Evolutionary conservation across 139 green algal species (phyloP).

Genomic region (Chlorella sp.): DNA sequence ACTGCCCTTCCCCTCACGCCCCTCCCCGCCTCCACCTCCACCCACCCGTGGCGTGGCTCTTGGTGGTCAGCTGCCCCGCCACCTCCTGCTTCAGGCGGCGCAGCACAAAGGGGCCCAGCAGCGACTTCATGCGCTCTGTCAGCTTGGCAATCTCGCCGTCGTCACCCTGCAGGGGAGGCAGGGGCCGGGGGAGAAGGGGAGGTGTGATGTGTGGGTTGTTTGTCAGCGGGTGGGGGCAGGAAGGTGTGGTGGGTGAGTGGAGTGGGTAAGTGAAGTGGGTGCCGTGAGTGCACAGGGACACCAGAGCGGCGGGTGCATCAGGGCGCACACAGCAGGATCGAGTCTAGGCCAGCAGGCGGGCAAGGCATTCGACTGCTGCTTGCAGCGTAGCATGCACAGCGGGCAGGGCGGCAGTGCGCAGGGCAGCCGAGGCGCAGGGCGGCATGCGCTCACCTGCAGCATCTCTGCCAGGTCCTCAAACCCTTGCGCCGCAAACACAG

Average conservation of each 20-base stretch:
- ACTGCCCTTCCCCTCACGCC: background rate
- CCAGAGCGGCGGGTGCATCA: background rate
- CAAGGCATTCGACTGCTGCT: no score
- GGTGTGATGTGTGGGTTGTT: background rate
- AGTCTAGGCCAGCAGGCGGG: no score
- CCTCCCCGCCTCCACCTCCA: background rate
- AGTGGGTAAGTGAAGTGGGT: no score
- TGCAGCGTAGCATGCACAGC: no score
- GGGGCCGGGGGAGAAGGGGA: background rate
- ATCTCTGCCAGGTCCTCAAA: slow-evolving; percentile 51
- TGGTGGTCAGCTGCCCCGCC: slow-evolving; percentile 50
- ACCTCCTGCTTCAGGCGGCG: slow-evolving; percentile 92
- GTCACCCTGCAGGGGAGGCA: slow-evolving; percentile 20
- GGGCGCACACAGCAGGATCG: background rate
- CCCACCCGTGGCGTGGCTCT: slow-evolving; percentile 24
- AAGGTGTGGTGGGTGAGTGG: background rate
- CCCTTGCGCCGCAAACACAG: slow-evolving; percentile 66
- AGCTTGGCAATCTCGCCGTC: slow-evolving; percentile 55
- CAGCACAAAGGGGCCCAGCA: slow-evolving; percentile 93
- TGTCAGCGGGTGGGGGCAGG: background rate
- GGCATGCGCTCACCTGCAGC: slow-evolving; percentile 24
- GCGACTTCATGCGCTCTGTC: slow-evolving; percentile 80
- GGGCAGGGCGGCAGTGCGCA: no score
- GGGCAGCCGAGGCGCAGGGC: no score
- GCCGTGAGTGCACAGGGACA: background rate